These are phyloP conservation scores for Lotus japonicus DNA, from an alignment of 306 rosid species.

Conservation along the genomic window DNA sequence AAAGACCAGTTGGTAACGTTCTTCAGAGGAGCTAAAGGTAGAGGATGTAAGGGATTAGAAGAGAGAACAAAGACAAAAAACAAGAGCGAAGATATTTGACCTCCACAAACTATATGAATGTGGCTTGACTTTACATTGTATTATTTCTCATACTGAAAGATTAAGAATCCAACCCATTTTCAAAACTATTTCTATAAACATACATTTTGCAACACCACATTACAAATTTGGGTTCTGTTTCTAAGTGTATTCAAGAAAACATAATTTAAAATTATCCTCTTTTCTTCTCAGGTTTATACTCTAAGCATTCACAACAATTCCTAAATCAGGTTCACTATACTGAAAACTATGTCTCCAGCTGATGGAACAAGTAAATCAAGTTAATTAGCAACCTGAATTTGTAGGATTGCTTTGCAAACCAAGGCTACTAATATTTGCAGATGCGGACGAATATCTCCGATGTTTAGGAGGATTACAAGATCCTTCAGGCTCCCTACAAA, in stretches of 20 bases:
- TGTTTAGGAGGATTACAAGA: constrained; percentile 40
- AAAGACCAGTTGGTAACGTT: constrained; percentile 69
- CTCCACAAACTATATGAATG: not conserved
- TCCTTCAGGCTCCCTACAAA: constrained; percentile 47
- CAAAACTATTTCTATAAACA: not conserved
- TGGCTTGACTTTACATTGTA: not conserved
- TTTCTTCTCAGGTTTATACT: not conserved
- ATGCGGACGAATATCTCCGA: constrained; percentile 77
- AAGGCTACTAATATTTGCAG: constrained; percentile 63
- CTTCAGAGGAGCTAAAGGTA: constrained; percentile 46
- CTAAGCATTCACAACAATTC: not conserved
- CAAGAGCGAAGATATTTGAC: not conserved
- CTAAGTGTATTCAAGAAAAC: not conserved
- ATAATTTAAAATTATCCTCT: not conserved
- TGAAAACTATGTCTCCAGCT: not conserved
- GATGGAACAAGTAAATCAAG: constrained; percentile 17
- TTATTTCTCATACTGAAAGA: not conserved
- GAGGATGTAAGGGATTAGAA: not conserved
- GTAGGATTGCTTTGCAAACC: constrained; percentile 37
- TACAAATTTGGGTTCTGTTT: not conserved
- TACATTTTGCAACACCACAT: constrained; percentile 6
- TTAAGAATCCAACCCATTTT: not conserved
- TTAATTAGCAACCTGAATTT: constrained; percentile 47
- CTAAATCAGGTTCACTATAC: not conserved
- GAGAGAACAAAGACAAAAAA: not conserved